Evolutionary conservation across 257 asterid genomes (phyloP), one percentile per base, ranked within the genome.

Genomic region (Lycium ferocissimum): DNA sequence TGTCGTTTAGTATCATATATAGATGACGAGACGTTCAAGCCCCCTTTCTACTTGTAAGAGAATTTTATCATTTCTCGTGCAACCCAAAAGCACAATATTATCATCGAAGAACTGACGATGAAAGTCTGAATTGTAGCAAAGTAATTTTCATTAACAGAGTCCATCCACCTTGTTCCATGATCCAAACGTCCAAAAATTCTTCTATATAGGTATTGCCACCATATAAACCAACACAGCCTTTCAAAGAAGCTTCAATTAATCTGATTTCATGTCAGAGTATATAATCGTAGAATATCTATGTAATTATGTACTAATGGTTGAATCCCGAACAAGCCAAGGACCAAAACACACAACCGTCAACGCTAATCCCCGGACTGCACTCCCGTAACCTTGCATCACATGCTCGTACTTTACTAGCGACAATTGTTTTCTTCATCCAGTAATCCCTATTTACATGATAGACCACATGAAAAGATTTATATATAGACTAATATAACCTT

Each of bases 61-160:
- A 69, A 69, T 15, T 69, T 69, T 0, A 3, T 26, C 26, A 69
- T 69, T 35, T 3, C 51, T 15, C 2, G 76, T 69, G 7, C 5
- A 14, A 7, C 6, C 2, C 76, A 69, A 69, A 69, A 7, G 7
- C n/a, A 15, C 9, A 14, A 3, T 37, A 37, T 14, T n/a, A n/a
- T n/a, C n/a, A n/a, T n/a, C n/a, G n/a, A n/a, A n/a, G n/a, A 0
- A 2, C 2, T 7, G 2, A 35, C 2, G 0, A 5, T 5, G 8
- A 61, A n/a, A 7, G 13, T 15, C 6, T 56, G 9, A 17, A 18
- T 4, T 4, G 26, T 2, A 57, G 2, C 54, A n/a, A 70, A 3
- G 6, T 9, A 70, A 70, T 40, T 7, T 47, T 70, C 1, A 70
- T 8, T 70, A 11, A 70, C 5, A 38, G 9, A 38, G 9, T 40